Base-by-base conservation (phyloP, 2,329 filamentous ascomycete species). In the Cadophora luteo-olivacea region DNA sequence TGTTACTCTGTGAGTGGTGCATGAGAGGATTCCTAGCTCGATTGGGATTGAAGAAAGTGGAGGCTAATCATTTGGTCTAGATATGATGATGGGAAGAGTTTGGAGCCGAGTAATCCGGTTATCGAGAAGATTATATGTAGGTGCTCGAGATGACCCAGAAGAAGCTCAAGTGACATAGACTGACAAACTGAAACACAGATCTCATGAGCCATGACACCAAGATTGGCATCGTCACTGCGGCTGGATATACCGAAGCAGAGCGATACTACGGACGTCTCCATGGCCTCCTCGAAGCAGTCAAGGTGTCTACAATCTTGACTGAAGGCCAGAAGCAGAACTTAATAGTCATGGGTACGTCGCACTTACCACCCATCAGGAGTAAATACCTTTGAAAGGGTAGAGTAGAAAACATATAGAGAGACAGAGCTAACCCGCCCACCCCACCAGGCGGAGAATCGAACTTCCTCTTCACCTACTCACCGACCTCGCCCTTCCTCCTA, bases 151-250 rank as follows among this genome's bases (percentile, higher is more conserved):
- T n/a, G n/a, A n/a, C n/a, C n/a, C n/a, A n/a, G n/a, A n/a, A n/a
- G n/a, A n/a, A n/a, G n/a, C n/a, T n/a, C n/a, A n/a, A n/a, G n/a
- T n/a, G n/a, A n/a, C n/a, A n/a, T n/a, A n/a, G n/a, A 22, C 9
- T 48, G 19, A 48, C 45, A n/a, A 22, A 3, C 29, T 8, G 55
- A 55, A 33, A 12, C n/a, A 29, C 33, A 66, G 89, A 90, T 70
- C 88, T 99, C 19, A 87, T 99, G 74, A 85, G 85, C 58, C 89
- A 90, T 73, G 90, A 91, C 69, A 92, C 95, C 72, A 92, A 91
- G 73, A 91, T 99, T 73, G 96, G 94, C 62, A 98, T 99, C 77
- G 96, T 99, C 63, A 99, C 96, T 0, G 96, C 96, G 0, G 96
- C 96, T 1, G 96, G 96, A 22, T 99, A 99, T 82, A 95, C 93